Conservation (phyloP, 345 rosid genomes). For the Noccaea caerulescens region DNA sequence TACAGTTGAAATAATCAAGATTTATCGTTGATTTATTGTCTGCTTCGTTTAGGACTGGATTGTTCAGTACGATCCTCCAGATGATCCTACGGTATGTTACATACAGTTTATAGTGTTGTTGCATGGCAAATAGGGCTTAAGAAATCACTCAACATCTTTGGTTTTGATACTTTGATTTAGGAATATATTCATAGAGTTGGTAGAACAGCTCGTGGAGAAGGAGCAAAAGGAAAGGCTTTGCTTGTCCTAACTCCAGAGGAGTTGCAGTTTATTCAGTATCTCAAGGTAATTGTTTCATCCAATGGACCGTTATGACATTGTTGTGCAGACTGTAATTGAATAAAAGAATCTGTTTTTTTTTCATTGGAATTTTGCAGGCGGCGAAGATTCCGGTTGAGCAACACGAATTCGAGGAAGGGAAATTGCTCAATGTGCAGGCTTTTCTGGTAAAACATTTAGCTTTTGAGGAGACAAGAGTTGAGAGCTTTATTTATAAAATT, state of each 20-base stretch:
- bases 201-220: conserved; percentile 99
- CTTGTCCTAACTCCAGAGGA: conserved; percentile 87
- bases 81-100: conserved; percentile 74
- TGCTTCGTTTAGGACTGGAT: conserved; percentile 83
- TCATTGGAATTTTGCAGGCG: conserved; percentile 47
- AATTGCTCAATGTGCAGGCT: conserved; percentile 71
- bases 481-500: no score
- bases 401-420: conserved; percentile 76
- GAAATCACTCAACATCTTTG: not conserved
- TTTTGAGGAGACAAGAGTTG: not conserved
- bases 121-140: not conserved
- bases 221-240: conserved; percentile 87
- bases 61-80: conserved; percentile 97
- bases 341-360: conserved; percentile 5
- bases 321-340: not conserved
- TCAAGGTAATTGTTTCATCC: conserved; percentile 57
- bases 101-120: not conserved
- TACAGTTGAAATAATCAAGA: not conserved
- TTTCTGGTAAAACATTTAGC: conserved; percentile 63
- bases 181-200: conserved; percentile 99
- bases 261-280: conserved; percentile 77
- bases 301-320: not conserved
- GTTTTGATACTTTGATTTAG: conserved; percentile 45
- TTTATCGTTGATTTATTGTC: conserved; percentile 11
- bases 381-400: conserved; percentile 90